Evolutionary conservation across 805 yeast species (phyloP), one percentile per base, ranked within the genome.

Genomic region (Tetrapisispora nanseiensis): DNA sequence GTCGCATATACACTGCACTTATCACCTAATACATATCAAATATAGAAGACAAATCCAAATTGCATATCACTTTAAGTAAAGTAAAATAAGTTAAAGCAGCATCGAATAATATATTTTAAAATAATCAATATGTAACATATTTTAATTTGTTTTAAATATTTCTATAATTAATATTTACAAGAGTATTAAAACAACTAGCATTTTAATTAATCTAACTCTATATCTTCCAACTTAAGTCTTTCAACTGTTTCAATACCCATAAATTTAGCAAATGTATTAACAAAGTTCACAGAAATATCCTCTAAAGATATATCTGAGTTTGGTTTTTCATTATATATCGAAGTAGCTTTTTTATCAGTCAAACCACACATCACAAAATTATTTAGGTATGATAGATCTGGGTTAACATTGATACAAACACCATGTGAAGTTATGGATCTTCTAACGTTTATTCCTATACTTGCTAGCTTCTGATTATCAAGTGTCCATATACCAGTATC

Each of bases 401-500:
- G 86, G 26, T 56, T 47, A 2, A 84, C 80, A 56, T 92, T 92
- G 34, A 92, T 71, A 1, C 90, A 85, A 13, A 90, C 69, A 0
- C 99, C 98, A 64, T 89, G 95, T 1, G 92, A 78, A 0, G 97
- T 86, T 26, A 92, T 72, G 11, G 83, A 78, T 44, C 96, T 67
- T 47, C 86, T 80, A 6, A 90, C 80, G 54, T 86, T 87, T 40
- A 90, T 78, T 0, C 98, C 98, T 4, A 94, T 75, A 20, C 96
- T 83, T 1, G 95, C 89, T 26, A 92, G 81, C 59, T 92, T 52
- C 24, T 63, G 54, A 41, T 69, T 62, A 5, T 67, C 54, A 12
- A 65, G 63, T 29, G 81, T 68, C 97, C 97, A 90, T 3, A 90
- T 95, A 0, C 97, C 97, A 0, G 95, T 90, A 51, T 86, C 75